Base-by-base conservation (phyloP, 345 rosid genomes). In the Eucalyptus tenuipes region DNA sequence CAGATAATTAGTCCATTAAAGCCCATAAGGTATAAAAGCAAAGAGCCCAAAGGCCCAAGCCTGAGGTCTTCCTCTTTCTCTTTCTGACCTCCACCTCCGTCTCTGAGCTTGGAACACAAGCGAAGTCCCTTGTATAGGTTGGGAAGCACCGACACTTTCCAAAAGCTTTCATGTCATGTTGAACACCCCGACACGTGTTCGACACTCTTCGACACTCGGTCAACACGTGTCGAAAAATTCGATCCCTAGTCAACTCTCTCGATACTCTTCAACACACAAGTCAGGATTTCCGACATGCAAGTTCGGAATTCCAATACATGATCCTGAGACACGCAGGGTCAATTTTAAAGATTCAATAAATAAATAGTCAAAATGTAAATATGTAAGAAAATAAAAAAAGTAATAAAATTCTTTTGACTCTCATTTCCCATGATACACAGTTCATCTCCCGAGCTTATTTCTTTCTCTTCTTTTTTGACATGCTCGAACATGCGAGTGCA, bases 401-500 rank as follows among this genome's bases (percentile, higher is more conserved):
- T 52, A 52, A 18, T 52, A 52, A 52, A 52, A 52, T 1, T 3
- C 1, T 52, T 52, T 10, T 5, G 0, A 52, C 57, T 52, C 57
- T 7, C 25, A 52, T 52, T 52, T 50, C 4, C 20, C 10, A 18
- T 18, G 57, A 52, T 9, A 18, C 0, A 52, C 24, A 52, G 18
- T 18, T 52, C 57, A 52, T 0, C 25, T 52, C 0, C 0, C 0
- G 1, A 10, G 57, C 57, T 18, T 50, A 0, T 7, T 17, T 52
- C 18, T 52, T 18, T 7, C 1, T 18, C 25, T 52, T 7, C 10
- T 18, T 52, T 52, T 52, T 52, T 52, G 57, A 52, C 57, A 52
- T 52, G 57, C 57, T 52, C 18, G 57, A 17, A 52, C 57, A 52
- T 0, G 4, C 10, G 0, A 18, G 57, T 52, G 57, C 24, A 52